Evolutionary conservation across 2,329 filamentous ascomycete genomes (phyloP).

Genomic region (Davidsoniella eucalypti): DNA sequence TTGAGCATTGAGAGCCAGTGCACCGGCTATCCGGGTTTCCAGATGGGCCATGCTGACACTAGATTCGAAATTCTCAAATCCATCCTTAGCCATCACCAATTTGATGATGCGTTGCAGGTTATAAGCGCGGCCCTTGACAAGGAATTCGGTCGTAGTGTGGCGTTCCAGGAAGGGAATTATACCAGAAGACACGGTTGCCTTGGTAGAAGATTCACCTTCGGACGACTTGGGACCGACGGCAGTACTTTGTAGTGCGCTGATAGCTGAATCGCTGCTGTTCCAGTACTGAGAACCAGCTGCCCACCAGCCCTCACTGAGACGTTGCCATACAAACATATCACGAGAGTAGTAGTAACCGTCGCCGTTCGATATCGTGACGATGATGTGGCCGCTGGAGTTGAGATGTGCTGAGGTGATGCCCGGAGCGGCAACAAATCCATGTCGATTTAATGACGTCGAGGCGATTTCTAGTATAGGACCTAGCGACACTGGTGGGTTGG

Average conservation of each 20-base stretch:
- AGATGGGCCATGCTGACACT: conserved; percentile 85
- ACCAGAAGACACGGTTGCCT: conserved; percentile 59
- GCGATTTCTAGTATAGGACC: conserved; percentile 81
- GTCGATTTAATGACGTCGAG: conserved; percentile 57
- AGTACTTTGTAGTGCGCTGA: conserved; percentile 62
- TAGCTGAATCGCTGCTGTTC: conserved; percentile 89
- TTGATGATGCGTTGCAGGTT: conserved; percentile 86
- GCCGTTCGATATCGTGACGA: conserved; percentile 86
- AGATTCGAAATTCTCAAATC: conserved; percentile 82
- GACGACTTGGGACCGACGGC: conserved; percentile 38
- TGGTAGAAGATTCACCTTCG: conserved; percentile 27
- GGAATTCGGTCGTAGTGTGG: conserved; percentile 82
- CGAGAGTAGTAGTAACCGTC: conserved; percentile 86
- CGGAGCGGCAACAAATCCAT: conserved; percentile 58
- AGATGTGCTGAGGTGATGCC: conserved; percentile 81
- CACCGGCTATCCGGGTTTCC: conserved; percentile 84
- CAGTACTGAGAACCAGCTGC: conserved; percentile 95
- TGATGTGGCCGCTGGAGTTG: conserved; percentile 70
- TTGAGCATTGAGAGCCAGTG: conserved; percentile 64
- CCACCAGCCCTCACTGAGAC: conserved; percentile 96
- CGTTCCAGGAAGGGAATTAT: conserved; percentile 88
- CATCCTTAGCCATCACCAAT: conserved; percentile 69
- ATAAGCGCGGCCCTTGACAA: conserved; percentile 82
- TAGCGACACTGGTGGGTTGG: conserved; percentile 78
- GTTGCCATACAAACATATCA: conserved; percentile 79